These are phyloP conservation scores for Lepiota brunneoincarnata DNA, from an alignment of 768 basidiomycete genomes.

Conservation along the genomic window DNA sequence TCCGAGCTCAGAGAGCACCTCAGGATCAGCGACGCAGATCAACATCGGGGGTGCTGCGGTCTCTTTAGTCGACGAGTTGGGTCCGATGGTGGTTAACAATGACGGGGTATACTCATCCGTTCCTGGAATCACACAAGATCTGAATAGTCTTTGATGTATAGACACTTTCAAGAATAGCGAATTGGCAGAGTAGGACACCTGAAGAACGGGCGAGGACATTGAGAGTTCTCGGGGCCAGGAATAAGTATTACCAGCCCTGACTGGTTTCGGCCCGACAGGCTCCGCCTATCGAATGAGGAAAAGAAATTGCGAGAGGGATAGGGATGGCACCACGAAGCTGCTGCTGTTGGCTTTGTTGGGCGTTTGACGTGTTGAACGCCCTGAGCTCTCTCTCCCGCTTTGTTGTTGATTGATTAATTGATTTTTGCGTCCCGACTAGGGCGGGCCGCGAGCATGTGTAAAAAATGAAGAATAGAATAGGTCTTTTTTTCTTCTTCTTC, in stretches of 20 bases:
- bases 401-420: no score
- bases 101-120: background rate
- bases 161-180: conserved; percentile 65
- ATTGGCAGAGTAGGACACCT: conserved; percentile 59
- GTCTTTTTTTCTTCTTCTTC: no score
- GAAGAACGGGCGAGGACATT: conserved; percentile 56
- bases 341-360: no score
- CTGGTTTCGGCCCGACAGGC: conserved; percentile 14
- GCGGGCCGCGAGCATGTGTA: no score
- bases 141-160: conserved; percentile 19
- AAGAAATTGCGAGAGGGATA: conserved; percentile 27
- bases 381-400: background rate
- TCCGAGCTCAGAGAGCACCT: background rate
- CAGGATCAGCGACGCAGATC: background rate
- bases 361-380: no score
- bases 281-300: conserved; percentile 29
- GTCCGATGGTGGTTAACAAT: background rate
- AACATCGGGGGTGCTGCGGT: background rate
- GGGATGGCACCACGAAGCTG: conserved; percentile 33
- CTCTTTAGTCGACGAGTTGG: background rate
- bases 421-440: no score
- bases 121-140: no score
- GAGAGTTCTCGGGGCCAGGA: conserved; percentile 50
- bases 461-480: no score
- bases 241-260: conserved; percentile 30